phyloP scores from a whole-genome alignment of 352 stramenopile genomes.

The Pythium vanterpoolii region DNA sequence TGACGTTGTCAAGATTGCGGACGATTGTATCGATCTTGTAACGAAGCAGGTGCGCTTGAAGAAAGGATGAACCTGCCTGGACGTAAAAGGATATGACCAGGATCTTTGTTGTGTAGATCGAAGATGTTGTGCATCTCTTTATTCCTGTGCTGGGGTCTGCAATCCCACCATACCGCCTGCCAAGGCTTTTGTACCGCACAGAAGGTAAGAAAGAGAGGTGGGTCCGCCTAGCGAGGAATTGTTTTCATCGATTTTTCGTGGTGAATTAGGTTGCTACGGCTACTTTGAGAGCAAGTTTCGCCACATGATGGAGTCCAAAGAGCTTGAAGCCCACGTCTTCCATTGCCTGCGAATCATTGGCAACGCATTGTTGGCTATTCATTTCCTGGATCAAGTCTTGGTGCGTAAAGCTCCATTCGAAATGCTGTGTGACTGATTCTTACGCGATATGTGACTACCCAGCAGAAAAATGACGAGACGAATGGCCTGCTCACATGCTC shows the following conservation, averaged over 20 bases:
- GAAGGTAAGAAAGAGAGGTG: slow-evolving; percentile 30
- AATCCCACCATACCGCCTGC: slow-evolving; percentile 73
- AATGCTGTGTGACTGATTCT: neutral
- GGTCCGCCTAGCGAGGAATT: neutral
- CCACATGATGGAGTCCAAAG: slow-evolving; percentile 69
- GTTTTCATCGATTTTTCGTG: neutral
- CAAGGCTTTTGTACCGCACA: slow-evolving; percentile 59
- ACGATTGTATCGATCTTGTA: slow-evolving; percentile 16
- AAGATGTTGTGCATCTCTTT: slow-evolving; percentile 68
- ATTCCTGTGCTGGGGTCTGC: slow-evolving; percentile 62
- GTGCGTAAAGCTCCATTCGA: slow-evolving; percentile 22
- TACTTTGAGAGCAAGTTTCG: slow-evolving; percentile 86
- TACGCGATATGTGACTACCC: neutral
- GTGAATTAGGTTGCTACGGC: slow-evolving; percentile 49
- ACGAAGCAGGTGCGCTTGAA: slow-evolving; percentile 11
- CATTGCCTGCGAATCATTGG: slow-evolving; percentile 78
- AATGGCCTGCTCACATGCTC: slow-evolving; percentile 1
- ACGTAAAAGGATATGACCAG: neutral
- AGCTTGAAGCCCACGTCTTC: slow-evolving; percentile 81
- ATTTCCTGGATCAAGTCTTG: slow-evolving; percentile 34
- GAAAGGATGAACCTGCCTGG: neutral
- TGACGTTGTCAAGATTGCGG: slow-evolving; percentile 27
- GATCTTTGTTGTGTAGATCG: slow-evolving; percentile 32
- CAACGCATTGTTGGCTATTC: slow-evolving; percentile 66
- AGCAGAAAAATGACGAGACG: neutral